phyloP scores from a whole-genome alignment of 441 rosid species.

The Gossypium gossypioides region DNA sequence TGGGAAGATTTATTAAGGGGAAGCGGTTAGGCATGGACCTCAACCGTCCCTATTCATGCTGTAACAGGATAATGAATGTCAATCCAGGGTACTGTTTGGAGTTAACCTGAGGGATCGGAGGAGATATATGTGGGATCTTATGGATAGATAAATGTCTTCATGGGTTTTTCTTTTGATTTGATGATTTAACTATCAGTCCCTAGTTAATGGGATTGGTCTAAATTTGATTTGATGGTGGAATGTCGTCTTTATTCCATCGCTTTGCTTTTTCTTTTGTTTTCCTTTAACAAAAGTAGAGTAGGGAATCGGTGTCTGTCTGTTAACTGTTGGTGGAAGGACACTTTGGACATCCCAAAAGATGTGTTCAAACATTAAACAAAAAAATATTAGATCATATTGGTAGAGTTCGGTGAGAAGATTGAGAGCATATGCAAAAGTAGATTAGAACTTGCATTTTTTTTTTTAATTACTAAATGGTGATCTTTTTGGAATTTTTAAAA shows the following conservation, averaged over 20 bases:
- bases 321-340: not conserved
- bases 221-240: not conserved
- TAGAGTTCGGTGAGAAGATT: not conserved
- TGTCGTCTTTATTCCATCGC: slow-evolving; percentile 25
- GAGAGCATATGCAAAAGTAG: not conserved
- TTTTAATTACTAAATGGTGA: too few species aligned
- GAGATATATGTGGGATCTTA: too few species aligned
- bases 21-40: too few species aligned
- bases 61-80: too few species aligned
- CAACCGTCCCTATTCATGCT: too few species aligned
- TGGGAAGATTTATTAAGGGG: too few species aligned
- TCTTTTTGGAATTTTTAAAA: too few species aligned
- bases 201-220: slow-evolving; percentile 10
- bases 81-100: too few species aligned
- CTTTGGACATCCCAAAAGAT: not conserved
- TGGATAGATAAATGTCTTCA: too few species aligned
- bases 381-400: not conserved
- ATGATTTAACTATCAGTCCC: not conserved
- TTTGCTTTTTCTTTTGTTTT: not conserved
- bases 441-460: too few species aligned
- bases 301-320: not conserved
- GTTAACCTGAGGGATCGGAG: too few species aligned
- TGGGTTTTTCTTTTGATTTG: not conserved
- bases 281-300: slow-evolving; percentile 12
- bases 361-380: not conserved